Evolutionary conservation across 75 land plant genomes (phyloP).

Genomic region (Azolla pinnata): DNA sequence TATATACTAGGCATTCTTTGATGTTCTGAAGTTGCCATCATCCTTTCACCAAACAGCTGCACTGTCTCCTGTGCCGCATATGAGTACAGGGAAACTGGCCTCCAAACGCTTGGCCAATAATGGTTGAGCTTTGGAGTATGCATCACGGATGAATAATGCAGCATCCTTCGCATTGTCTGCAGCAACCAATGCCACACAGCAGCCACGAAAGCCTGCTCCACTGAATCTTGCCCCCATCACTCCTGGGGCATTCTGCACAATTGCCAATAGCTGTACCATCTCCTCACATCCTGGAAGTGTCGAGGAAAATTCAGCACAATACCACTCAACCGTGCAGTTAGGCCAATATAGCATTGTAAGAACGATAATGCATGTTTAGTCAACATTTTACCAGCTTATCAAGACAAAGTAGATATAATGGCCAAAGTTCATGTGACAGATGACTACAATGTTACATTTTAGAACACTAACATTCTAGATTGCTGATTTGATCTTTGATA

Average conservation of each 20-base stretch:
- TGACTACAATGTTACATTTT: too few species aligned
- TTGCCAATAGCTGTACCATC: conserved; percentile 63
- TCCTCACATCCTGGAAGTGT: conserved; percentile 87
- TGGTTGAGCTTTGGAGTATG: conserved; percentile 57
- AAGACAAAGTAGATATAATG: too few species aligned
- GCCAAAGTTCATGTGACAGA: too few species aligned
- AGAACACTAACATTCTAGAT: too few species aligned
- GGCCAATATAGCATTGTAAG: too few species aligned
- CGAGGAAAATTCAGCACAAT: too few species aligned
- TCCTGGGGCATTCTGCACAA: conserved; percentile 73
- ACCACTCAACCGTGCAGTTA: too few species aligned
- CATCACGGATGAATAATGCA: conserved; percentile 39
- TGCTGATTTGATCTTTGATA: too few species aligned
- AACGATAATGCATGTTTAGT: too few species aligned
- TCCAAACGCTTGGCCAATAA: conserved; percentile 38
- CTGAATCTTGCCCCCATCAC: conserved; percentile 92
- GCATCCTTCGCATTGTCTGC: conserved; percentile 59
- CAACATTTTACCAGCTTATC: too few species aligned
- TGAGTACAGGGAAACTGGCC: conserved; percentile 35
- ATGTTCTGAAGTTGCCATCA: too few species aligned
- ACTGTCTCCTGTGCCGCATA: conserved; percentile 69
- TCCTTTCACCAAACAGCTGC: conserved; percentile 51
- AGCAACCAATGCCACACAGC: conserved; percentile 84
- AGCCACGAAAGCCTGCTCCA: conserved; percentile 97
- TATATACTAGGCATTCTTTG: too few species aligned